Conservation (phyloP, 2,329 filamentous ascomycete species). For the Elsinoe ampelina region DNA sequence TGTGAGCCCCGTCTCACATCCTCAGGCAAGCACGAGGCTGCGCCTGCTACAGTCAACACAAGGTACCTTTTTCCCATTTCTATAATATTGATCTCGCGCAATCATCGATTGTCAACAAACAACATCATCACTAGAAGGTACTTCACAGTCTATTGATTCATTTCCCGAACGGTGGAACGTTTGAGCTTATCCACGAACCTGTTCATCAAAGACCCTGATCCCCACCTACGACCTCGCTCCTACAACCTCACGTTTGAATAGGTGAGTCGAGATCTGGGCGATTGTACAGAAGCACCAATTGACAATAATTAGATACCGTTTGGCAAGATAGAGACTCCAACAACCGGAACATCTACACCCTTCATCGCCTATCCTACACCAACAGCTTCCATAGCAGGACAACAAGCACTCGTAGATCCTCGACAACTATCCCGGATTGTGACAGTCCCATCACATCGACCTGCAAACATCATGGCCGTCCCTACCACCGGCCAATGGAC, state of each 20-base stretch:
- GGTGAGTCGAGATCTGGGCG: no score
- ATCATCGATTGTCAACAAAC: background rate
- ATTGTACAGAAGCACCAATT: background rate
- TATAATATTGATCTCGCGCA: no score
- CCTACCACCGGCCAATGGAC: background rate
- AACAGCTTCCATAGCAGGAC: background rate
- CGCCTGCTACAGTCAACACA: background rate
- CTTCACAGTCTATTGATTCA: background rate
- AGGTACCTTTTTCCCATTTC: background rate
- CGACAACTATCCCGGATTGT: background rate
- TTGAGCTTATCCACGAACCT: slow-evolving; percentile 1
- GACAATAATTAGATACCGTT: background rate
- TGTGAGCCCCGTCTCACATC: background rate
- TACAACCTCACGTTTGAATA: background rate
- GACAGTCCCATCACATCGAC: background rate
- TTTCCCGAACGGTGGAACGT: background rate
- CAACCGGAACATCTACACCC: background rate
- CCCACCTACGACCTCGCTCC: background rate
- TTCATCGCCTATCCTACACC: background rate
- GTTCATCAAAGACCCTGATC: slow-evolving; percentile 1
- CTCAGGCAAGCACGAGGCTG: background rate
- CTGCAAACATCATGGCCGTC: background rate
- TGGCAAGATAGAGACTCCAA: background rate
- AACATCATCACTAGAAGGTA: background rate
- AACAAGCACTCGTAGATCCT: background rate